Evolutionary conservation across 129 eudicot genomes (phyloP).

Genomic region (Ambrosia artemisiifolia): DNA sequence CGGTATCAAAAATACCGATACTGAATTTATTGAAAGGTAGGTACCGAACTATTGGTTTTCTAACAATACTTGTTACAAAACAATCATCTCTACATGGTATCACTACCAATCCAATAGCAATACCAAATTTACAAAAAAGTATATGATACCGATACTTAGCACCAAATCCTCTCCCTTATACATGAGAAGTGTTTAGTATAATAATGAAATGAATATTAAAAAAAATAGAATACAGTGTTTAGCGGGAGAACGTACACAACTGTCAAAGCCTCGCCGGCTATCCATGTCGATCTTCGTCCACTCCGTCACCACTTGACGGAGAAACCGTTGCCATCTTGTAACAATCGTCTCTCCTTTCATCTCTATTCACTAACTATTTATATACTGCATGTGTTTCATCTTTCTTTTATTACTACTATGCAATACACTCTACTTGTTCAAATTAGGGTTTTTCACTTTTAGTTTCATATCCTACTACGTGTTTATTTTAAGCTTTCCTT

Average conservation of each 20-base stretch:
- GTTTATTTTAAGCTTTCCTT: slow-evolving; percentile 14
- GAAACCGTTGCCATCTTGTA: slow-evolving; percentile 27
- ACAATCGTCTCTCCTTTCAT: slow-evolving; percentile 25
- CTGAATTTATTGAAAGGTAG: no score
- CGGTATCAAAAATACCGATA: no score
- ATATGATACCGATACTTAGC: no score
- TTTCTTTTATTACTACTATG: background rate
- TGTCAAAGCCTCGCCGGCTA: slow-evolving; percentile 19
- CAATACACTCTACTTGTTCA: background rate
- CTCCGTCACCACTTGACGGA: slow-evolving; percentile 55
- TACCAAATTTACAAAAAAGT: no score
- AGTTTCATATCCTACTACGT: background rate
- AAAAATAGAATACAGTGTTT: background rate
- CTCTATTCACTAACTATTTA: slow-evolving; percentile 20
- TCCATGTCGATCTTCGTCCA: slow-evolving; percentile 28
- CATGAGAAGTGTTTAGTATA: no score
- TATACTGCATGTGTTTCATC: slow-evolving; percentile 2
- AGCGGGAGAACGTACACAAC: background rate
- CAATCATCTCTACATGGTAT: no score
- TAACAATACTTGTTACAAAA: no score
- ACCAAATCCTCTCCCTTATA: no score
- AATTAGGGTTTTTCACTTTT: slow-evolving; percentile 7
- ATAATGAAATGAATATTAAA: background rate
- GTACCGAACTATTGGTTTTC: no score
- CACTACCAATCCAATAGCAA: no score